phyloP scores from a whole-genome alignment of 1,284 basidiomycete species.

The Hymenochaete sp. region DNA sequence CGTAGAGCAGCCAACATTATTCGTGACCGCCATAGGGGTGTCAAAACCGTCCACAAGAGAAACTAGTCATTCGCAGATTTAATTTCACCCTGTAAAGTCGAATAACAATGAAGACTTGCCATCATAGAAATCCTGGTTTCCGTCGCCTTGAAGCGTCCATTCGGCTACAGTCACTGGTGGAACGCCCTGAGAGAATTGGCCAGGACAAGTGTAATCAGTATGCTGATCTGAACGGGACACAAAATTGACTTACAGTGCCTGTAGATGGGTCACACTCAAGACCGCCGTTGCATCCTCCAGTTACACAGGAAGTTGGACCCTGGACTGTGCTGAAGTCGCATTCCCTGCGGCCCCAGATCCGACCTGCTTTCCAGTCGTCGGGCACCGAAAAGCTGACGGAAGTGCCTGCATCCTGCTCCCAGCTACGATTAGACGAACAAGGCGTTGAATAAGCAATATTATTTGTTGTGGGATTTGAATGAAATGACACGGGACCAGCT shows the following conservation, averaged over 20 bases:
- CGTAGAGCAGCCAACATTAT: slow-evolving; percentile 40
- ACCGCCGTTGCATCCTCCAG: slow-evolving; percentile 41
- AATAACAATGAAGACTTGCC: slow-evolving; percentile 24
- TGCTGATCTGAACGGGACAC: not conserved
- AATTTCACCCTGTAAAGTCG: slow-evolving; percentile 25
- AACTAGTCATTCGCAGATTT: slow-evolving; percentile 22
- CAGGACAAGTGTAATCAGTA: not conserved
- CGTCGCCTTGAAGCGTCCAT: slow-evolving; percentile 38
- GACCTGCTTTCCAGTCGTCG: slow-evolving; percentile 25
- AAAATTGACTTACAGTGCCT: slow-evolving; percentile 6
- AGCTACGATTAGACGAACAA: slow-evolving; percentile 15
- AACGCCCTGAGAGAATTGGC: slow-evolving; percentile 32
- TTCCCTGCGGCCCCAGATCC: slow-evolving; percentile 42
- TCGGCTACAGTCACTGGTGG: slow-evolving; percentile 54
- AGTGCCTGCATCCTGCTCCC: slow-evolving; percentile 21
- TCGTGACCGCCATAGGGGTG: slow-evolving; percentile 45
- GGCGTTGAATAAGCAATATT: not conserved
- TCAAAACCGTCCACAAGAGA: slow-evolving; percentile 53
- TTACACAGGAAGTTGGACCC: slow-evolving; percentile 32
- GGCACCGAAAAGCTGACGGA: slow-evolving; percentile 21
- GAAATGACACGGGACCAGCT: not conserved
- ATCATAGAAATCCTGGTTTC: slow-evolving; percentile 38
- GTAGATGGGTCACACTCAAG: slow-evolving; percentile 30
- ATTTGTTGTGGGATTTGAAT: not conserved
- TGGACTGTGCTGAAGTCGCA: slow-evolving; percentile 33